phyloP scores from a whole-genome alignment of 2,329 filamentous ascomycete species.

The Claviceps digitariae region DNA sequence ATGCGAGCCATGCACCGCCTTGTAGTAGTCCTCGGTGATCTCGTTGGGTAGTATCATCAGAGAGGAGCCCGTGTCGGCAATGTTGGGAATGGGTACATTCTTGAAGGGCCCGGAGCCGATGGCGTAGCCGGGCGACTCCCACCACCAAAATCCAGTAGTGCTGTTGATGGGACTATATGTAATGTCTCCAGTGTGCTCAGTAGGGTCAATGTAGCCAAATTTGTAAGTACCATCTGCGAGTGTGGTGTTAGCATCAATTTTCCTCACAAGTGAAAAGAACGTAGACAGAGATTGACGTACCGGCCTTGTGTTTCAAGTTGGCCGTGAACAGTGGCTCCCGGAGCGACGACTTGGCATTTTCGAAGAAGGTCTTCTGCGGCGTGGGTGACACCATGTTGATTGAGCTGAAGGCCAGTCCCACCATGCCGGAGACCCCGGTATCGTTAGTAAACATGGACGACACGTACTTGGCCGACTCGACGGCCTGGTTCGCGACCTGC shows the following conservation, averaged over 20 bases:
- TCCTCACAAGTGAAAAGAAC: background rate
- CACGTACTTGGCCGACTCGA: slow-evolving; percentile 29
- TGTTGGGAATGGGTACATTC: slow-evolving; percentile 29
- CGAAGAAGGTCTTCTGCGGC: slow-evolving; percentile 30
- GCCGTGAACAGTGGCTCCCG: slow-evolving; percentile 47
- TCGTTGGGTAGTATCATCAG: slow-evolving; percentile 43
- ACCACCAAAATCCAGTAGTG: slow-evolving; percentile 49
- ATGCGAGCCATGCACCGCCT: slow-evolving; percentile 21
- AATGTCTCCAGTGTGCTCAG: slow-evolving; percentile 49
- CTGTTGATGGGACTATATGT: slow-evolving; percentile 48
- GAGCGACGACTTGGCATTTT: slow-evolving; percentile 15
- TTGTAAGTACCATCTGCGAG: slow-evolving; percentile 49
- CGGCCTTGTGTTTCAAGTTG: slow-evolving; percentile 40
- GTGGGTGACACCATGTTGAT: slow-evolving; percentile 28
- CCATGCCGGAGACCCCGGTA: slow-evolving; percentile 27
- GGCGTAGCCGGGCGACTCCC: slow-evolving; percentile 11
- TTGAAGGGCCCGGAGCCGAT: slow-evolving; percentile 9
- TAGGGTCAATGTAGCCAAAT: slow-evolving; percentile 55
- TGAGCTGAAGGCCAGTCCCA: slow-evolving; percentile 29
- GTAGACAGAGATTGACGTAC: slow-evolving; percentile 6
- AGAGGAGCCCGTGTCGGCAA: slow-evolving; percentile 48
- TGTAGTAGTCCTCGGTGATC: slow-evolving; percentile 36
- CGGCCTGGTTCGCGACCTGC: slow-evolving; percentile 26
- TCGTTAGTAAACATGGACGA: slow-evolving; percentile 26
- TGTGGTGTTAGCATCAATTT: background rate